These are phyloP conservation scores for Dictyostelium intermedium DNA, from an alignment of 78 protist genomes.

Conservation along the genomic window DNA sequence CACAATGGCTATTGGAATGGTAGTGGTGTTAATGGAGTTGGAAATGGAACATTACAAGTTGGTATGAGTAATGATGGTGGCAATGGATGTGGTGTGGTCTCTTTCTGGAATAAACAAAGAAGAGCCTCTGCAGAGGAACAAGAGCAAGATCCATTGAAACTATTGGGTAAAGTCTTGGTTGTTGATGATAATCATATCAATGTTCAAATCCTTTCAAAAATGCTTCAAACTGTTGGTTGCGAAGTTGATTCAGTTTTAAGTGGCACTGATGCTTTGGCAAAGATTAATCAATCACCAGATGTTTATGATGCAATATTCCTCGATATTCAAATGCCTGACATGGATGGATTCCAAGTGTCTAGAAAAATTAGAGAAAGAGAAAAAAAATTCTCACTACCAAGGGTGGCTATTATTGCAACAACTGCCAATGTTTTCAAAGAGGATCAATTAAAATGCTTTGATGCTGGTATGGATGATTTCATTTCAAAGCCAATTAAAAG, in stretches of 20 bases:
- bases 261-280: slow-evolving; percentile 47
- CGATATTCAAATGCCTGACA: slow-evolving; percentile 64
- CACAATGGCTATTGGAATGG: background rate
- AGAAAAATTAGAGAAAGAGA: slow-evolving; percentile 36
- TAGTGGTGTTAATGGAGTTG: background rate
- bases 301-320: slow-evolving; percentile 25
- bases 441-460: slow-evolving; percentile 53
- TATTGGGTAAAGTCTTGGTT: slow-evolving; percentile 29
- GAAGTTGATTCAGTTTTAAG: slow-evolving; percentile 28
- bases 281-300: background rate
- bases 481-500: slow-evolving; percentile 82
- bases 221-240: slow-evolving; percentile 38
- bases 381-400: background rate
- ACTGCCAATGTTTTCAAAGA: slow-evolving; percentile 67
- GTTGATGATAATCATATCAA: slow-evolving; percentile 57
- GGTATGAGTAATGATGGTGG: background rate
- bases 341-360: slow-evolving; percentile 72
- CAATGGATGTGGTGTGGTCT: background rate
- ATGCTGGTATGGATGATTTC: slow-evolving; percentile 85
- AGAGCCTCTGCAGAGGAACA: background rate
- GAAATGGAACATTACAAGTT: background rate
- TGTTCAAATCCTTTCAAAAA: slow-evolving; percentile 14
- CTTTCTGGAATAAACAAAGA: background rate
- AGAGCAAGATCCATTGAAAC: background rate
- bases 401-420: slow-evolving; percentile 51